phyloP scores from a whole-genome alignment of 495 filamentous ascomycete species.

The Bombardia bombarda region DNA sequence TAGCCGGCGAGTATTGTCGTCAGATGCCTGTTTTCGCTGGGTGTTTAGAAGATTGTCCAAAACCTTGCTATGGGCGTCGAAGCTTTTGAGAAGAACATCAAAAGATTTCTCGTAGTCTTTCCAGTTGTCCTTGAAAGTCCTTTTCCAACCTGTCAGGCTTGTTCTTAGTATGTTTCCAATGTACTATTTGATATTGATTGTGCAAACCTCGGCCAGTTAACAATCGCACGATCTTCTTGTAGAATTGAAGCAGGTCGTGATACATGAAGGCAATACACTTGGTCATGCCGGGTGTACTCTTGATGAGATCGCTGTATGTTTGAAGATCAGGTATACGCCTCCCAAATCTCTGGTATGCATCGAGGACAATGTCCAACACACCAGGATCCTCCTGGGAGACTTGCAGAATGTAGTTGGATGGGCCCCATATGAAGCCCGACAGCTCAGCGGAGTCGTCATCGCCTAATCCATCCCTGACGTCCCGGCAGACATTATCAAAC shows the following conservation, averaged over 20 bases:
- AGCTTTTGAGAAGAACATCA: constrained; percentile 22
- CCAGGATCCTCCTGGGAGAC: constrained; percentile 21
- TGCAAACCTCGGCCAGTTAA: constrained; percentile 17
- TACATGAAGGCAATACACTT: constrained; percentile 30
- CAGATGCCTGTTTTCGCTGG: constrained; percentile 5
- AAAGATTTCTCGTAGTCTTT: constrained; percentile 30
- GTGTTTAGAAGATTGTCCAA: constrained; percentile 22
- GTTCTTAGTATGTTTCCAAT: neutral
- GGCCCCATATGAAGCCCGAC: constrained; percentile 35
- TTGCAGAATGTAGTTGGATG: constrained; percentile 24
- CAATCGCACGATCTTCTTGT: constrained; percentile 26
- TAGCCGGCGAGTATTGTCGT: constrained; percentile 3
- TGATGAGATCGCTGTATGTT: constrained; percentile 26
- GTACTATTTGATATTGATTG: neutral
- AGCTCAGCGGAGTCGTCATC: constrained; percentile 20
- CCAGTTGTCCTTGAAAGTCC: constrained; percentile 31
- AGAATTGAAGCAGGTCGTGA: constrained; percentile 39
- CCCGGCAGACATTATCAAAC: constrained; percentile 21
- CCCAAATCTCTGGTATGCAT: constrained; percentile 35
- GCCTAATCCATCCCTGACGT: constrained; percentile 36
- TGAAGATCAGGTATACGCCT: constrained; percentile 28
- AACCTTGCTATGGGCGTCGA: constrained; percentile 28
- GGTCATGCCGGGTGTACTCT: constrained; percentile 17
- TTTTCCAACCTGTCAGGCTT: constrained; percentile 1
- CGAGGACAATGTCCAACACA: constrained; percentile 32